These are phyloP conservation scores for Chaetomium sp. DNA, from an alignment of 2,329 filamentous ascomycete genomes.

Conservation along the genomic window DNA sequence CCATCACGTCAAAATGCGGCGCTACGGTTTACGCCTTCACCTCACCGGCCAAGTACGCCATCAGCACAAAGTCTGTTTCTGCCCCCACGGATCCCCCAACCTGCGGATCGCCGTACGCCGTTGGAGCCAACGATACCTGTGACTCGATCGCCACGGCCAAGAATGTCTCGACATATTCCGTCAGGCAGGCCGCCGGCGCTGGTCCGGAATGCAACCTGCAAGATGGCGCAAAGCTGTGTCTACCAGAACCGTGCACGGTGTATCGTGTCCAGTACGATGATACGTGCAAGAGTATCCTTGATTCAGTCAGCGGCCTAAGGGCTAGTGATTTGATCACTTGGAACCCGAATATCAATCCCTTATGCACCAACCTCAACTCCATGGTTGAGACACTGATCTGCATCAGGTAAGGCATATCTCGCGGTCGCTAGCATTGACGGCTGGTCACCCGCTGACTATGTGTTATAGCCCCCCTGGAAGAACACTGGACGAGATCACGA, in stretches of 20 bases:
- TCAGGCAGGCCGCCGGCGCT: background rate
- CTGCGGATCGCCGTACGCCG: background rate
- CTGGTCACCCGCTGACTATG: background rate
- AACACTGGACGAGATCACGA: background rate
- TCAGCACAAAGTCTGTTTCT: background rate
- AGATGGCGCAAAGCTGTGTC: background rate
- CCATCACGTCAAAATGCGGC: slow-evolving; percentile 2
- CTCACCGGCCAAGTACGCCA: background rate
- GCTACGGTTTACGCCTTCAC: background rate
- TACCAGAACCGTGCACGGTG: background rate
- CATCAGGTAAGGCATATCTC: slow-evolving; percentile 2
- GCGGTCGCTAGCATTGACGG: background rate
- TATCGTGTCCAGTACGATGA: background rate
- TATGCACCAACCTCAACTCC: slow-evolving; percentile 17
- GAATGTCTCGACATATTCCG: slow-evolving; percentile 1
- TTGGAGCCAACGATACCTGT: background rate
- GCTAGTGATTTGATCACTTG: slow-evolving; percentile 8
- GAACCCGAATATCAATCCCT: slow-evolving; percentile 14
- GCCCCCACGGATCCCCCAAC: background rate
- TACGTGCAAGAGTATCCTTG: background rate
- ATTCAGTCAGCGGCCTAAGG: background rate
- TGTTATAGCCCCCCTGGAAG: background rate
- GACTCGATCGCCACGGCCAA: background rate
- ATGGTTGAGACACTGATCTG: slow-evolving; percentile 16
- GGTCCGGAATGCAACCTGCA: background rate